Base-by-base conservation (phyloP, 139 green algal genomes). In the Chlorella vulgaris region DNA sequence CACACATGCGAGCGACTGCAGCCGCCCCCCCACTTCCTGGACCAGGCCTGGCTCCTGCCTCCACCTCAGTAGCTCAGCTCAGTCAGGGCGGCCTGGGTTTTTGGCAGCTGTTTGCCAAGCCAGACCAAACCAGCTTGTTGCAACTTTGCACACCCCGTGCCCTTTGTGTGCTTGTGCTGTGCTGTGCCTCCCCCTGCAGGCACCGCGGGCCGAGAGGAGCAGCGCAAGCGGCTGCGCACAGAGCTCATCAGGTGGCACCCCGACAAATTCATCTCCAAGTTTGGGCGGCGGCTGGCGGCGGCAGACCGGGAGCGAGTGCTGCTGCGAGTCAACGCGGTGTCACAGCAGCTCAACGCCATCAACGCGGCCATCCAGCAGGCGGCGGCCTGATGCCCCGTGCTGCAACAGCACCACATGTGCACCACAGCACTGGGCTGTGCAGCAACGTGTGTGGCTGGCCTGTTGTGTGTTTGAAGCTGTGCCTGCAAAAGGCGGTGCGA, bases 161-260 rank as follows among this genome's bases (percentile, higher is more conserved):
- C 35, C 28, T 21, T 26, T 51, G 18, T 42, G 31, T 73, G 65
- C n/a, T 21, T 47, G n/a, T 51, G 31, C 28, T 21, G 8, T 42
- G 40, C n/a, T n/a, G 0, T 40, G 28, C 21, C n/a, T 71, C n/a
- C n/a, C n/a, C n/a, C n/a, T 42, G 65, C 22, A 83, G 78, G 78
- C 35, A 31, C 73, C 61, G 31, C 6, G 4, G 47, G 47, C 13
- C 42, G 19, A 4, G 80, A 85, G 4, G 70, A 78, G 40, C 24
- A 83, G 63, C 66, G 74, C 43, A 78, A 79, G 29, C 74, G 81
- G 4, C 73, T 92, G 31, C 86, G 85, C 7, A 69, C 47, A 8
- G 87, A 93, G 80, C 78, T 93, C 4, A 83, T 93, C 62, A 74
- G 89, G 7, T 93, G 89, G 89, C 89, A 93, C 67, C 89, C 89